Evolutionary conservation across 345 rosid genomes (phyloP), one percentile per base, ranked within the genome.

Genomic region (Pelargonium nanum): DNA sequence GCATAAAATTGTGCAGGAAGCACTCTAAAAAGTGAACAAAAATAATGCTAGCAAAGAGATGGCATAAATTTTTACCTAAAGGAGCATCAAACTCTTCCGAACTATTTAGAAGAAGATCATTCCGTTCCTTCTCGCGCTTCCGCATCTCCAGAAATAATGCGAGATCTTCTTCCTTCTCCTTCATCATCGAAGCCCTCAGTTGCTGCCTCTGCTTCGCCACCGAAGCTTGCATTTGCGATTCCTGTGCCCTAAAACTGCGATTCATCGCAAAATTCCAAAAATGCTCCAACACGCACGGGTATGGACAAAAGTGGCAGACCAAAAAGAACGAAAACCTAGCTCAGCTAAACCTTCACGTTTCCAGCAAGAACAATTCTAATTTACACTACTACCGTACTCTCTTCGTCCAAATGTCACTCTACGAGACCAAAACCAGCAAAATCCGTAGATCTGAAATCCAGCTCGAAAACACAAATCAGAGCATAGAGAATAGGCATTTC

Each of bases 141-240:
- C 79, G 83, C 97, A 93, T 93, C 80, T 93, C 99, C 22, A 86
- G 88, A 67, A 93, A 93, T 82, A 93, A 60, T 4, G 91, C 81
- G 6, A 90, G 92, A 70, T 90, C 97, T 58, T 93, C 99, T 68
- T 93, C 99, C 62, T 84, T 90, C 68, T 88, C 95, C 75, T 82
- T 87, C 90, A 79, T 70, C 85, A 90, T 69, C 62, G 91, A 82
- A 62, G 91, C 91, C 64, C 87, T 77, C 57, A 87, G 80, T 25
- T 87, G 95, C 57, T 81, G 85, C 73, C 91, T 77, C 75, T 85
- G 97, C 68, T 83, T 86, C 80, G 73, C 76, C 58, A 79, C 84
- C 58, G 90, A 79, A 24, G 78, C 87, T 67, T 84, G 85, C 88
- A 87, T 82, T 65, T 78, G 80, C 72, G 81, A 74, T 53, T 93